Percentiles rank a stretch among this genome's conserved stretches.
Conservation (phyloP, 345 rosid species). For the Ailanthus altissimus region DNA sequence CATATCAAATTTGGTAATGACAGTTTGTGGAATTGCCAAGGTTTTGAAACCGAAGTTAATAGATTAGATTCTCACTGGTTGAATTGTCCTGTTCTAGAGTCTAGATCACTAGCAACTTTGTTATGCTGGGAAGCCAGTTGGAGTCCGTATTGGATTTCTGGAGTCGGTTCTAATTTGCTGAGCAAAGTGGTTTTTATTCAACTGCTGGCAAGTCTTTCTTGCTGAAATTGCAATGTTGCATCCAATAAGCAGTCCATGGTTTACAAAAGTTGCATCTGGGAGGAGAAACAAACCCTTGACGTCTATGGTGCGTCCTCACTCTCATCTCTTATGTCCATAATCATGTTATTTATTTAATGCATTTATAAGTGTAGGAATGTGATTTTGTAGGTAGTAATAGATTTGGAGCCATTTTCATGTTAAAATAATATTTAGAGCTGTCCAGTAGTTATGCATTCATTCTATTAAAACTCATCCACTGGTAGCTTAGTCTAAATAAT, state of each 20-base stretch:
- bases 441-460: background rate
- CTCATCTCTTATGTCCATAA: background rate
- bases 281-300: conserved; percentile 15
- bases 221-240: background rate
- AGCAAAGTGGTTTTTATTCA: background rate
- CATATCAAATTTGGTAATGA: background rate
- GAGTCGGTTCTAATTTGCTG: background rate
- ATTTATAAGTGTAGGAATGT: no score
- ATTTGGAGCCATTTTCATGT: background rate
- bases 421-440: background rate
- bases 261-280: background rate
- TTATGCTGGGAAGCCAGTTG: conserved; percentile 6
- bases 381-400: background rate
- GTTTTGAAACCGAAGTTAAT: background rate
- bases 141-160: background rate
- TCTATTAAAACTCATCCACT: background rate
- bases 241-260: background rate
- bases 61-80: background rate
- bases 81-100: conserved; percentile 5
- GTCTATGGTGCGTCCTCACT: conserved; percentile 17
- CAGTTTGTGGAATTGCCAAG: background rate
- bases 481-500: background rate
- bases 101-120: background rate
- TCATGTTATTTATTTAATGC: background rate
- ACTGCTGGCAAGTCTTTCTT: background rate